Base-by-base conservation (phyloP, 768 basidiomycete genomes). In the Suillus placidus region DNA sequence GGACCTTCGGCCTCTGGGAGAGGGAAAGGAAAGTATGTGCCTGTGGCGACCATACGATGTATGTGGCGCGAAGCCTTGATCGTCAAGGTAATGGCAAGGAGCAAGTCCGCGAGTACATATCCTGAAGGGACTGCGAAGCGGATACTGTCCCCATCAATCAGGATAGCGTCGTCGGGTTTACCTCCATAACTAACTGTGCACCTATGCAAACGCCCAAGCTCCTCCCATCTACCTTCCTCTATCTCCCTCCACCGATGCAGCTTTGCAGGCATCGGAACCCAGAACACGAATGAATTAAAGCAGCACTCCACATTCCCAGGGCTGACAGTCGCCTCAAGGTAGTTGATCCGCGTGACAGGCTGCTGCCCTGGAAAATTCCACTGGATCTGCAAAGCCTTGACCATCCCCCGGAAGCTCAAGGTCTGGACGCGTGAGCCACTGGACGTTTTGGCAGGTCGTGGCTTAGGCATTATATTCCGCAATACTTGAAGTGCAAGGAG, bases 91-190 rank as follows among this genome's bases (percentile, higher is more conserved):
- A 85, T 72, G 73, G 94, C 93, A 60, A 91, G 83, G 55, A 95
- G 83, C 60, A 97, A 80, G 37, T 93, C 88, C 4, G 91, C 85
- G 49, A 95, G 77, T 49, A 91, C 77, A 74, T 90, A 97, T 14
- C 88, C 87, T 72, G 86, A 86, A 1, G 96, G 95, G 42, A 99
- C 88, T 23, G 88, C 87, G n/a, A 97, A 71, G 30, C 87, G 87
- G 1, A 86, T 83, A 60, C 87, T 88, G 42, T 92, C 87, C 23
- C 85, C 87, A 32, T 84, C 78, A 60, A 92, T 74, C 6, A 78
- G 71, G 62, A 95, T 77, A 6, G 81, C 78, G n/a, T 70, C 75
- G 16, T 71, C 71, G 42, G 77, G 71, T 18, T 63, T 64, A 26
- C 67, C 75, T 57, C 74, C 73, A 67, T 79, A 76, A 32, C 74